Conservation (phyloP, 495 filamentous ascomycete species). For the Neurospora sp. region DNA sequence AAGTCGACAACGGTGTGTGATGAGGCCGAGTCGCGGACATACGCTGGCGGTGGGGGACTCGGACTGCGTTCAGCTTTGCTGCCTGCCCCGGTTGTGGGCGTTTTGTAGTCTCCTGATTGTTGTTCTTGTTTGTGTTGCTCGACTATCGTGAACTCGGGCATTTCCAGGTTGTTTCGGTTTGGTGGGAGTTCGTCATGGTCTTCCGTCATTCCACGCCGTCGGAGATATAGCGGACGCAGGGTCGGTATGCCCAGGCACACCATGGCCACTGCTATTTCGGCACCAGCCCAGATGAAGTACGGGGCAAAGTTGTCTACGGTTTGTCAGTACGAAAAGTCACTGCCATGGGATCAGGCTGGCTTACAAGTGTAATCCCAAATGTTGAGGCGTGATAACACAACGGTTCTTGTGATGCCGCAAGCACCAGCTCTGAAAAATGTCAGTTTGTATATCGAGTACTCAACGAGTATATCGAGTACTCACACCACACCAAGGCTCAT, state of each 20-base stretch:
- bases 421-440: constrained; percentile 24
- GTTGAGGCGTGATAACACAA: constrained; percentile 25
- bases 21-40: constrained; percentile 15
- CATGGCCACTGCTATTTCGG: constrained; percentile 32
- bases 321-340: not conserved
- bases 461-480: constrained; percentile 4
- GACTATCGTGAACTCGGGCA: constrained; percentile 22
- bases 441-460: constrained; percentile 9
- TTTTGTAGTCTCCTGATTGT: not conserved
- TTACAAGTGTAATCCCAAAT: constrained; percentile 29
- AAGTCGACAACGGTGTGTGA: constrained; percentile 16
- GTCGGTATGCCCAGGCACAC: constrained; percentile 31
- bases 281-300: constrained; percentile 32
- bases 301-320: constrained; percentile 23
- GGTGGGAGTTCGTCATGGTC: constrained; percentile 10
- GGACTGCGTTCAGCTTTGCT: not conserved
- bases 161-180: constrained; percentile 13
- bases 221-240: constrained; percentile 27
- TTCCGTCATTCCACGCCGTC: constrained; percentile 13
- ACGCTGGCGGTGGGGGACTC: not conserved
- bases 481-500: constrained; percentile 37
- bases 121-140: constrained; percentile 9
- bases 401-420: constrained; percentile 29
- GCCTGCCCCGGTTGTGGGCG: not conserved
- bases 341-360: not conserved